Evolutionary conservation across 2,329 filamentous ascomycete species (phyloP), one percentile per base, ranked within the genome.

Genomic region (Curvularia hawaiiensis): DNA sequence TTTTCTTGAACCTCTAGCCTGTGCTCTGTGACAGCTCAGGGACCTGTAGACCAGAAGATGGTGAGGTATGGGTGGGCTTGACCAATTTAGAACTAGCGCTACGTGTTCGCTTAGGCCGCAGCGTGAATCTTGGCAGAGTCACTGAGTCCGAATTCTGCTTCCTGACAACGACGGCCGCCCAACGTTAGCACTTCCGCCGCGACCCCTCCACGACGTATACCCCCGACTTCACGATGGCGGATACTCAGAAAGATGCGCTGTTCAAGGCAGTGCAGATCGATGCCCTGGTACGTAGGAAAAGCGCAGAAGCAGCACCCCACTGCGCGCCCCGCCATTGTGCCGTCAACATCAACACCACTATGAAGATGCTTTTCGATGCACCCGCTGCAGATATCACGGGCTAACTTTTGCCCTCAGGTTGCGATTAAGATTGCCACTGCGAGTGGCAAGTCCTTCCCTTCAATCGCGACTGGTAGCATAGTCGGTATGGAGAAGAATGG

Each of bases 351-450:
- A 38, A 38, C 35, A 38, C 16, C 35, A 38, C 14, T 38, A 18
- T 10, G 35, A 18, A 38, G 55, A 52, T n/a, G 8, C 22, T 47
- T 41, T 7, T 18, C 28, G 44, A 16, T 39, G 18, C 12, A 45
- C 11, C 14, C 18, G 50, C 14, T 22, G 33, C n/a, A 47, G 20
- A 43, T 40, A 38, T 40, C 24, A 38, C 35, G 56, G 53, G 54
- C 70, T 67, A 61, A 73, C 68, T 61, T 28, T 58, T n/a, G 35
- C 41, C 22, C 69, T 56, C 68, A 95, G 91, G 91, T 96, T 73
- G 91, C 96, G 69, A 94, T 97, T 90, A 97, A 97, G 84, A 93
- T 98, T 77, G 93, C 96, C 79, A 97, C 96, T 82, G 93, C 97
- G 83, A 92, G 91, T 82, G 90, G 92, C 56, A 86, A 90, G 71